A percentile compares a stretch with the other conserved stretches of the same genome.
phyloP scores from a whole-genome alignment of 176 grass and related monocot species.

The Thinopyrum elongatum region DNA sequence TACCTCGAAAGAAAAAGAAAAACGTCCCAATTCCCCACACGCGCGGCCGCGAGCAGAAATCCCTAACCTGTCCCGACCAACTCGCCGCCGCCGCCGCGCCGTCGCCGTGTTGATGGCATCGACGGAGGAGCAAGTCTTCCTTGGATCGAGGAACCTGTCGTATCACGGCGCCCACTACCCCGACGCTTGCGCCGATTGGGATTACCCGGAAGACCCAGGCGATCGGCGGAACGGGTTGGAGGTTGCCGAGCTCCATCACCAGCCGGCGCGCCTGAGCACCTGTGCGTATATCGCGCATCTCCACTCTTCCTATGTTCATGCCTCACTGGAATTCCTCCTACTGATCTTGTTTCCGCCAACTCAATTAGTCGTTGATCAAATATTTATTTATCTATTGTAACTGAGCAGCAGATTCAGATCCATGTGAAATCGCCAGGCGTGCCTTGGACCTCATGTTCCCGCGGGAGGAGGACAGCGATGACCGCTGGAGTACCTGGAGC shows the following conservation, averaged over 20 bases:
- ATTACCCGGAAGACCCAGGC: not conserved
- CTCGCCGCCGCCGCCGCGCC: not conserved
- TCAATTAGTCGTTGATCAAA: not conserved
- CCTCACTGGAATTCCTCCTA: not conserved
- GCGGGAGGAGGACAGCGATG: not conserved
- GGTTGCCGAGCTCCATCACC: not conserved
- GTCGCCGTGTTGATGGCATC: not conserved
- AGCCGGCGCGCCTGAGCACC: not conserved
- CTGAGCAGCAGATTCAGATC: not conserved
- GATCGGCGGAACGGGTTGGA: not conserved
- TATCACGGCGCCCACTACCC: not conserved
- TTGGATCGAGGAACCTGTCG: not conserved
- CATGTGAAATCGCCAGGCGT: not conserved
- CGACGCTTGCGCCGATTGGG: not conserved
- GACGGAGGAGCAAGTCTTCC: not conserved
- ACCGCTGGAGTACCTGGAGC: not conserved
- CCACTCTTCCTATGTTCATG: not conserved
- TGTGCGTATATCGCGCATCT: not conserved
- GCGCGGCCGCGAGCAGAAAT: too few species aligned
- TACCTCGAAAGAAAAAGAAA: too few species aligned
- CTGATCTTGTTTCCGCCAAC: not conserved
- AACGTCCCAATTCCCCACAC: too few species aligned
- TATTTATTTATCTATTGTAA: not conserved
- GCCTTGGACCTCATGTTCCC: slow-evolving; percentile 12
- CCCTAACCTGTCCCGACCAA: not conserved